Percentiles rank a stretch among this genome's conserved stretches.
Evolutionary conservation across 2,329 filamentous ascomycete genomes (phyloP).

Genomic region (Daldinia sp.): DNA sequence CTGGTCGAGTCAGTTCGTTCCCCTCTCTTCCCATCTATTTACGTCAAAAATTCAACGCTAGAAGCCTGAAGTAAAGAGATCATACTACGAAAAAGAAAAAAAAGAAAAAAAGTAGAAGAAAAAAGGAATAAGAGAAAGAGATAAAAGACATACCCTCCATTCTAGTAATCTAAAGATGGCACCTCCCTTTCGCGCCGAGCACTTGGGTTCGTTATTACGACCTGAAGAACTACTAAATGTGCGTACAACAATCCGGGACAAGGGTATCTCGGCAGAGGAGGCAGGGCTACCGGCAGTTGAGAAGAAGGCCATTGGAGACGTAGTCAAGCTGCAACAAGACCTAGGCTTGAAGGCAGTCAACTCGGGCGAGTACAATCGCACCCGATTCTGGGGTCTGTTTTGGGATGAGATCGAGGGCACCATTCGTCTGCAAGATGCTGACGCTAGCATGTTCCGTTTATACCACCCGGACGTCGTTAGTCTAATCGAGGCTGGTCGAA

Average conservation of each 20-base stretch:
- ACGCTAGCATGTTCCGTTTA: constrained; percentile 60
- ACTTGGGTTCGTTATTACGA: constrained; percentile 77
- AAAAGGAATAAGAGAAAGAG: too few species aligned
- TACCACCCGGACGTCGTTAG: constrained; percentile 65
- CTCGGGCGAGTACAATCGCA: constrained; percentile 73
- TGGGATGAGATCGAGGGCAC: constrained; percentile 64
- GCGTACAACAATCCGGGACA: constrained; percentile 67
- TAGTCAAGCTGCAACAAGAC: constrained; percentile 73
- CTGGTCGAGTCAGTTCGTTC: neutral
- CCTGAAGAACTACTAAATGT: constrained; percentile 69
- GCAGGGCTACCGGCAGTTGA: constrained; percentile 67
- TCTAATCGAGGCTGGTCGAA: constrained; percentile 60
- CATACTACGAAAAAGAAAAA: neutral
- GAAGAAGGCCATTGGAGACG: constrained; percentile 69
- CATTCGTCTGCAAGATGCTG: constrained; percentile 58
- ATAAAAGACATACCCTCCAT: neutral
- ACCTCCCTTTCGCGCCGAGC: constrained; percentile 76
- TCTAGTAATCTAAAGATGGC: constrained; percentile 33
- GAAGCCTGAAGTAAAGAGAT: neutral
- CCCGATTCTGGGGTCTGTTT: constrained; percentile 61
- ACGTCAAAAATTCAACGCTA: neutral
- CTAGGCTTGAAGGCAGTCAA: constrained; percentile 72
- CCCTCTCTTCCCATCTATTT: neutral
- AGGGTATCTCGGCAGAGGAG: constrained; percentile 61
- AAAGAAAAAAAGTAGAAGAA: too few species aligned